phyloP scores from a whole-genome alignment of 2,329 filamentous ascomycete genomes.

The Nakataea oryzae region DNA sequence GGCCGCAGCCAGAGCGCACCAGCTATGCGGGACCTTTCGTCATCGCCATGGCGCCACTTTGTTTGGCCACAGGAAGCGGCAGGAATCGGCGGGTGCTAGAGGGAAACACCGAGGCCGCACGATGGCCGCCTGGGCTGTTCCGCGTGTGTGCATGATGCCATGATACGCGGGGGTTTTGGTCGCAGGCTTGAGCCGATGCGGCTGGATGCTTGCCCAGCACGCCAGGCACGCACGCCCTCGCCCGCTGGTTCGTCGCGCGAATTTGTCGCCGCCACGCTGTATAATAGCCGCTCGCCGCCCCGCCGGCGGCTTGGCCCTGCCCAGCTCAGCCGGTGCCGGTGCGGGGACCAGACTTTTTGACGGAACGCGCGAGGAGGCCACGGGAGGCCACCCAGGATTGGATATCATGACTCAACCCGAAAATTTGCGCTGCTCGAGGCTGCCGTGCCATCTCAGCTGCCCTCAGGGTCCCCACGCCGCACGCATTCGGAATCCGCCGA shows the following conservation, averaged over 20 bases:
- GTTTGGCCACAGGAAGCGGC: neutral
- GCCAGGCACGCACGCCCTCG: neutral
- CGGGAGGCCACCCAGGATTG: too few relatives aligned
- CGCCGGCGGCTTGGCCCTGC: neutral
- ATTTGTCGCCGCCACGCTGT: neutral
- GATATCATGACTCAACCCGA: neutral
- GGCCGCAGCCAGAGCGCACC: neutral
- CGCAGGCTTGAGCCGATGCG: neutral
- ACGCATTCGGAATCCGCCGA: neutral
- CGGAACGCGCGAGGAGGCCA: neutral
- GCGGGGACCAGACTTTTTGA: neutral
- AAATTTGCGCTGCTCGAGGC: neutral
- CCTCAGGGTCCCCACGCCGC: neutral
- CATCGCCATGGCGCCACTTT: neutral
- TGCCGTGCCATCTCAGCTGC: neutral
- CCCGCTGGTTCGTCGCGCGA: neutral
- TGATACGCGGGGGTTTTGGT: too few relatives aligned
- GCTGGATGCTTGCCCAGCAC: neutral
- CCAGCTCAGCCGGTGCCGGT: neutral
- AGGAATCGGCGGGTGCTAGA: too few relatives aligned
- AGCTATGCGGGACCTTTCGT: neutral
- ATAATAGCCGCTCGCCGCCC: neutral
- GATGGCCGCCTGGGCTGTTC: too few relatives aligned
- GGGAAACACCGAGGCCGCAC: too few relatives aligned
- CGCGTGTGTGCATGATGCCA: too few relatives aligned